These are phyloP conservation scores for Excoecaria agallocha DNA, from an alignment of 345 rosid genomes.

Conservation along the genomic window DNA sequence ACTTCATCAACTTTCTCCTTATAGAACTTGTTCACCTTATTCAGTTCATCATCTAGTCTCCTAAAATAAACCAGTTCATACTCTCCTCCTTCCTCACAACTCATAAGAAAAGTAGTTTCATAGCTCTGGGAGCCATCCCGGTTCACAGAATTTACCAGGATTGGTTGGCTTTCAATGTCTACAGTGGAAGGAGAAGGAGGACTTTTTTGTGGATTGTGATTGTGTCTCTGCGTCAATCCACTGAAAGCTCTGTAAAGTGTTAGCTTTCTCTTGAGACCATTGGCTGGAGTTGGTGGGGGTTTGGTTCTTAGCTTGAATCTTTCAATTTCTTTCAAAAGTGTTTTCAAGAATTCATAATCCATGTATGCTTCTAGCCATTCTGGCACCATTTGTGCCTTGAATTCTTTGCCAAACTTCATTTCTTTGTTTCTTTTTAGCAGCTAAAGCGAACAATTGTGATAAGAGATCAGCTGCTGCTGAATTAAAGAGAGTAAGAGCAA, in stretches of 20 bases:
- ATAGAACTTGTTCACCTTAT: constrained; percentile 55
- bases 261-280: constrained; percentile 33
- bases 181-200: constrained; percentile 14
- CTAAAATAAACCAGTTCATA: constrained; percentile 56
- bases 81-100: constrained; percentile 62
- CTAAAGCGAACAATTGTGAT: too few species aligned
- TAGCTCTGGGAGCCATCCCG: constrained; percentile 33
- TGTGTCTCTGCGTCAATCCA: constrained; percentile 37
- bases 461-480: neutral
- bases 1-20: constrained; percentile 52
- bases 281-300: constrained; percentile 21
- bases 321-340: constrained; percentile 51
- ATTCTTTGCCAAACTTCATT: constrained; percentile 82
- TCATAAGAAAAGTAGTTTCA: constrained; percentile 54
- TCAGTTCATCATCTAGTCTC: constrained; percentile 63
- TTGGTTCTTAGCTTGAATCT: constrained; percentile 37
- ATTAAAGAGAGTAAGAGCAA: neutral
- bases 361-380: constrained; percentile 77
- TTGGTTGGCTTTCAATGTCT: constrained; percentile 47
- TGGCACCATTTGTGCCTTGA: constrained; percentile 61
- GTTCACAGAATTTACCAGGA: constrained; percentile 38
- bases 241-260: constrained; percentile 63
- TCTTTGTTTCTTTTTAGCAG: neutral
- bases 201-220: constrained; percentile 8
- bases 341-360: constrained; percentile 53